phyloP scores from a whole-genome alignment of 2,329 filamentous ascomycete genomes.

The Phyllosticta citrichinensis region DNA sequence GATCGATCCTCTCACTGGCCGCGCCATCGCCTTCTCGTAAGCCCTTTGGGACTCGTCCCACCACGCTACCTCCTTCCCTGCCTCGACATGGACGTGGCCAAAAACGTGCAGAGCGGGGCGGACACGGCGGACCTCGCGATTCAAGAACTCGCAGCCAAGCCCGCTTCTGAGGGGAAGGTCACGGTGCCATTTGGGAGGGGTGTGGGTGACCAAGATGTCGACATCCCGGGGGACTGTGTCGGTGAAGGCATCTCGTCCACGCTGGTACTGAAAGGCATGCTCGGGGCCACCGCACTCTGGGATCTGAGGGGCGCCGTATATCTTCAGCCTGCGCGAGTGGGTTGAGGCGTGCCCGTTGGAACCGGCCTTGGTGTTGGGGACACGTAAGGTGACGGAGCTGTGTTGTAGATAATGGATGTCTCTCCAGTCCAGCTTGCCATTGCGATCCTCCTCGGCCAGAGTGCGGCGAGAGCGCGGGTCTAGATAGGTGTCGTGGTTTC shows the following conservation, averaged over 20 bases:
- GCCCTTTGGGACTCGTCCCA: conserved; percentile 65
- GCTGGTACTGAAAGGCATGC: conserved; percentile 69
- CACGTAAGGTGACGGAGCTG: conserved; percentile 51
- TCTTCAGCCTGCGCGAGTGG: conserved; percentile 44
- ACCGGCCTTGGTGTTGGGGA: conserved; percentile 26
- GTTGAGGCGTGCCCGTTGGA: conserved; percentile 24
- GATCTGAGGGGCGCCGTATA: conserved; percentile 77
- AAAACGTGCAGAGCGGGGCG: conserved; percentile 67
- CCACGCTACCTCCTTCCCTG: conserved; percentile 58
- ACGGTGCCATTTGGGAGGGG: conserved; percentile 64
- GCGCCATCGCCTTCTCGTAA: conserved; percentile 55
- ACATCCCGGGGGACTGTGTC: conserved; percentile 59
- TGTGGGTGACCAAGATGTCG: conserved; percentile 74
- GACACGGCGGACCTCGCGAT: conserved; percentile 64
- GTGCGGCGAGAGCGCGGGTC: conserved; percentile 53
- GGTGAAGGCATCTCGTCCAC: conserved; percentile 58
- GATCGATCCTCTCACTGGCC: conserved; percentile 26
- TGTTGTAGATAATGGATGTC: conserved; percentile 68
- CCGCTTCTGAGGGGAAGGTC: conserved; percentile 48
- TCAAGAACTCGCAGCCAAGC: conserved; percentile 60
- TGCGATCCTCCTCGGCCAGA: conserved; percentile 42
- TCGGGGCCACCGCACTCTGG: conserved; percentile 62
- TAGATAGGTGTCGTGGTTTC: conserved; percentile 85
- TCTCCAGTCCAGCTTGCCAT: conserved; percentile 52
- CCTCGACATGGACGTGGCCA: conserved; percentile 71